Evolutionary conservation across 1,284 basidiomycete species (phyloP), one percentile per base, ranked within the genome.

Genomic region (Cutaneotrichosporon sp.): DNA sequence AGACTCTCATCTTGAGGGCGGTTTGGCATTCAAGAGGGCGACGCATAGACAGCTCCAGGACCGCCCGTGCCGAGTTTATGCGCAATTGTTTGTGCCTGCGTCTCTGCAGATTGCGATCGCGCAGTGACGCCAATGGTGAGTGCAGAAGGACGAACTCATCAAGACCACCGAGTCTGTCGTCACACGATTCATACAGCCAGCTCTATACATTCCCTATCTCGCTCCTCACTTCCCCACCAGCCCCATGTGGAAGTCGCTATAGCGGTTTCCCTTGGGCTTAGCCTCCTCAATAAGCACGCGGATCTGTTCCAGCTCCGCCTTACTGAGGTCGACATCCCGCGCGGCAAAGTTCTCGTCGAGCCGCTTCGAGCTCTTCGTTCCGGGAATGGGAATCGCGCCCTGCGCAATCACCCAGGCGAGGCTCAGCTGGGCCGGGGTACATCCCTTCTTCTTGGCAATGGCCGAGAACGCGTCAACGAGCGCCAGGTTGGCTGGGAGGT

Each of bases 321-420:
- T 51, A 24, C 41, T 61, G 43, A 75, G 49, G 9, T 57, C 47
- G 16, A 75, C 65, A 3, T 71, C 48, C 0, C 55, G 46, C 3
- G 70, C 67, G 1, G 51, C 63, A 41, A 61, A 69, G 53, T 76
- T 76, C 60, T 76, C 75, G 34, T 68, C 64, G n/a, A 75, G 50
- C 7, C 68, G 54, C 8, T 41, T 51, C 3, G 43, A 49, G 8
- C 52, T 61, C 58, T 64, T 71, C 5, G 74, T 74, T 0, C 74
- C 74, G 1, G 74, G 75, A 38, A 77, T 77, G 10, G 75, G 70
- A 37, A 76, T 70, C 2, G 66, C 67, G 1, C 72, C 73, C 51
- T 76, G 74, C 0, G 63, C 62, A 12, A 74, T 62, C 27, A 78
- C 64, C 78, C 78, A 79, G 2, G 77, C 76, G 4, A 79, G 59